These are phyloP conservation scores for Tetratostichococcus sp. DNA, from an alignment of 139 green algal genomes.

Conservation along the genomic window DNA sequence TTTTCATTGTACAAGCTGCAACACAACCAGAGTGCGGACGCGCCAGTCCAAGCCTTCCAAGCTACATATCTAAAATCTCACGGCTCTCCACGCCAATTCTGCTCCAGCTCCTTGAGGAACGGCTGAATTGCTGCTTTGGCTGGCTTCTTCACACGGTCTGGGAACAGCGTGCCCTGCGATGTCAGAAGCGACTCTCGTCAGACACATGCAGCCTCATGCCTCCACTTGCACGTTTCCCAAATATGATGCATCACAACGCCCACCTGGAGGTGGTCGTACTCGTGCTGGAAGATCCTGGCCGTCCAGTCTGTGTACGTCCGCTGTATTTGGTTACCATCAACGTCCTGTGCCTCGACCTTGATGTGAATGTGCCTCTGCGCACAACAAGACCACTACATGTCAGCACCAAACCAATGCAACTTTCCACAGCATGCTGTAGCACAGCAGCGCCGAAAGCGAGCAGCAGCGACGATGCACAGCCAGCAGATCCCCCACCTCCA, in stretches of 20 bases:
- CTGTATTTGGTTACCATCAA: slow-evolving; percentile 66
- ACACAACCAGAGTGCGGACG: too few relatives aligned
- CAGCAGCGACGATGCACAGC: neutral
- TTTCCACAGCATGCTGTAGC: neutral
- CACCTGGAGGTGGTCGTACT: slow-evolving; percentile 96
- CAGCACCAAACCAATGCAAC: neutral
- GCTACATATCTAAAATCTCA: too few relatives aligned
- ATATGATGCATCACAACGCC: too few relatives aligned
- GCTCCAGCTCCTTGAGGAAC: neutral
- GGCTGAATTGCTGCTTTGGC: neutral
- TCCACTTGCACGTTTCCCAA: too few relatives aligned
- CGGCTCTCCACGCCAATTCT: neutral
- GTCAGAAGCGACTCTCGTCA: too few relatives aligned
- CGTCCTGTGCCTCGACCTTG: slow-evolving; percentile 80
- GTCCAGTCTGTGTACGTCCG: slow-evolving; percentile 71
- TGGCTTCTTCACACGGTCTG: slow-evolving; percentile 69
- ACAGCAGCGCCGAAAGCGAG: too few relatives aligned
- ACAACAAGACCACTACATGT: too few relatives aligned
- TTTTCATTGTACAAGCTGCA: too few relatives aligned
- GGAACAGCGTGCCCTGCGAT: slow-evolving; percentile 69
- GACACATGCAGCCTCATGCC: too few relatives aligned
- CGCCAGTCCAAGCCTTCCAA: too few relatives aligned
- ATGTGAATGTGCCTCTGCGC: slow-evolving; percentile 67
- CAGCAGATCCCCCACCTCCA: slow-evolving; percentile 49
- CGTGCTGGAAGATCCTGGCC: slow-evolving; percentile 97